Evolutionary conservation across 148 eudicot genomes (phyloP), one percentile per base, ranked within the genome.

Genomic region (Vaccinium vitisidaea): DNA sequence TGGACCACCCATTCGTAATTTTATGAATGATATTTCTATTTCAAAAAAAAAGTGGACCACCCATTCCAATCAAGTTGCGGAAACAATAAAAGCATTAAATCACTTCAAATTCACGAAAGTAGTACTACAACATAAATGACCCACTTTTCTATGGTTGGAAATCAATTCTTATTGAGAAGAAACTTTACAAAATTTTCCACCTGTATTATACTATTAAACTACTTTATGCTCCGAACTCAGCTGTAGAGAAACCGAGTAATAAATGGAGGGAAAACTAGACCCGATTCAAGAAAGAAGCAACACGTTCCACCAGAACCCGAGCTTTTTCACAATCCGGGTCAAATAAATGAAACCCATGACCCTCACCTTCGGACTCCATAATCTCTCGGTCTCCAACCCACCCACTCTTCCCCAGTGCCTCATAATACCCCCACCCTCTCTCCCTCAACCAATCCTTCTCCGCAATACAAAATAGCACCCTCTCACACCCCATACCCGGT

Each of bases 311-410:
- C 11, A 39, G 52, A 19, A 25, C 53, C 36, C 15, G 14, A 5
- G 80, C 84, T 46, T 80, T 86, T 55, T 86, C 88, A 56, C 77
- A 59, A 19, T 8, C 71, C 0, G 86, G 85, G 74, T 84, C 30
- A 11, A 78, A 81, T 25, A 87, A 52, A 70, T 86, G 86, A 69
- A 89, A 89, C 76, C 83, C 83, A 75, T 90, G 90, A 11, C 75
- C 85, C 52, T 84, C 88, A 18, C 87, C 88, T 82, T 88, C 76
- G 0, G 84, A 65, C 74, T 88, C 89, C 77, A 77, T 25, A 7
- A 87, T 70, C 84, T 89, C 88, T 36, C 79, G 80, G 16, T 71
- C 80, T 1, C 90, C 91, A 0, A n/a, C 53, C 90, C 91, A 90
- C 65, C 25, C 88, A 76, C 91, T 86, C 76, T 69, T 80, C 53